Conservation (phyloP, 345 rosid species). For the Brassica juncea region DNA sequence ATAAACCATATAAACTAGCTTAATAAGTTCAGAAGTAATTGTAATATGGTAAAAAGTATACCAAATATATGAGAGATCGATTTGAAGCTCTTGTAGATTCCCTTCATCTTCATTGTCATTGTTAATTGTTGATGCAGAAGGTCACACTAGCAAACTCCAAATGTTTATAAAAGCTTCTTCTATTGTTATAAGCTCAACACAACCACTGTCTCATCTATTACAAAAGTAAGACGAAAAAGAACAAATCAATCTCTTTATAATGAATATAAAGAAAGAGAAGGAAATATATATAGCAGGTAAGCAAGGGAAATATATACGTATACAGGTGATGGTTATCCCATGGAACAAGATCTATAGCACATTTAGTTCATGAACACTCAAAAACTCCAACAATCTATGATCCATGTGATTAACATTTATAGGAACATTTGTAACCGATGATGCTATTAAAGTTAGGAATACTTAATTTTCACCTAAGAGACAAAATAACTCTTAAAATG, state of each 20-base stretch:
- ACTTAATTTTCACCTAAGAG: neutral
- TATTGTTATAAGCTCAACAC: constrained; percentile 5
- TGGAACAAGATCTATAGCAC: neutral
- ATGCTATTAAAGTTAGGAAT: neutral
- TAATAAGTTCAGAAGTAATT: neutral
- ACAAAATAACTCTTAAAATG: neutral
- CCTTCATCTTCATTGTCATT: constrained; percentile 88
- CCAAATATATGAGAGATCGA: constrained; percentile 84
- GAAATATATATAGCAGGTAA: neutral
- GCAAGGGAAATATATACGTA: neutral
- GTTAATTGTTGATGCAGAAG: constrained; percentile 17
- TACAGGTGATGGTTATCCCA: neutral
- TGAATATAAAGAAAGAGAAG: neutral
- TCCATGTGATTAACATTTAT: neutral
- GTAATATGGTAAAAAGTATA: constrained; percentile 20
- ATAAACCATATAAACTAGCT: neutral
- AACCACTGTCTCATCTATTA: neutral
- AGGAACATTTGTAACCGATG: neutral
- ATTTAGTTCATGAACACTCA: neutral
- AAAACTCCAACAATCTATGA: neutral
- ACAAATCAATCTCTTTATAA: neutral
- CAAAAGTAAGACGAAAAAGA: neutral
- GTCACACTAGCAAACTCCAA: constrained; percentile 33
- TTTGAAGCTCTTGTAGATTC: constrained; percentile 86
- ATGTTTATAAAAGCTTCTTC: neutral